Base-by-base conservation (phyloP, 139 green algal species). In the Micromonas pusilla region DNA sequence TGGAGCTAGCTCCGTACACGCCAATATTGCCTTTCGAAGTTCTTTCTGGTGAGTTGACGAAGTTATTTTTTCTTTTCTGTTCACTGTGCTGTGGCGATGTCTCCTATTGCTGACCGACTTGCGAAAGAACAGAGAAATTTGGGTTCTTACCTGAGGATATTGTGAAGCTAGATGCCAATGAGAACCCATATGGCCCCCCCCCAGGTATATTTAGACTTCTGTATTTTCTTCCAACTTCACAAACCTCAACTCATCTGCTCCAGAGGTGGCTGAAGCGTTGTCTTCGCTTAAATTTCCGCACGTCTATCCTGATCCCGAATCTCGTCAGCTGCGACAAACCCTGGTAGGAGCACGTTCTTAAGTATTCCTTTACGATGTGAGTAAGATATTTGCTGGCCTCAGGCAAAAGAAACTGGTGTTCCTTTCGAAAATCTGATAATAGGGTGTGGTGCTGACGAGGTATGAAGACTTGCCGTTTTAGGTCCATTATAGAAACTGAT, bases 121-220 rank as follows among this genome's bases (percentile, higher is more conserved):
- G 66, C 30, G 26, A 45, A 6, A 3, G 19, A n/a, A 57, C 45
- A 73, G 45, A 66, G n/a, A 33, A 73, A 67, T 72, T 98, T 37
- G 92, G 94, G 13, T 82, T 86, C 23, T 80, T 64, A 33, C 89
- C 92, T 0, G 75, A 93, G 68, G 89, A 99, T 37, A 99, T 99
- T 73, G 87, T 98, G 19, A 99, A 99, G 88, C 90, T 99, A 32
- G 96, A 99, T 63, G 96, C 96, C 1, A 99, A 99, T 79, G 96
- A 99, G 77, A 99, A 99, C 76, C 93, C 94, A 2, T 99, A 99
- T 79, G 96, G 96, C 5, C 96, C 96, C 0, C 94, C 96, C 2
- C 94, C 93, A 72, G 36, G 73, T 71, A 79, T 2, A 34, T 72
- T 38, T 53, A 52, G 30, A 20, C 6, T 70, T 23, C 9, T 57